A percentile compares a stretch with the other conserved stretches of the same genome.
phyloP scores from a whole-genome alignment of 192 early-diverging fungal genomes.

The Backusella circina region DNA sequence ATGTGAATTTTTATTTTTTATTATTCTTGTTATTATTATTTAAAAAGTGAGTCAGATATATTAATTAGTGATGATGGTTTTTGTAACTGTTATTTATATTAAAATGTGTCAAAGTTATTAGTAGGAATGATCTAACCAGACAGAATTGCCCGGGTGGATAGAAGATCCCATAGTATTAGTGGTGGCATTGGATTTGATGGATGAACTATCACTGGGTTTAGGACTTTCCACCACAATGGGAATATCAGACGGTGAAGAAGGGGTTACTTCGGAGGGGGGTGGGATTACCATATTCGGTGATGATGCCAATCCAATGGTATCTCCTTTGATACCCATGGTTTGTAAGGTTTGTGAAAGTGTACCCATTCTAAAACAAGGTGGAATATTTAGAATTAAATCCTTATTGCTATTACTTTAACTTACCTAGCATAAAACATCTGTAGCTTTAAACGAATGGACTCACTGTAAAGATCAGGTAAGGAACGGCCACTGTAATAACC shows the following conservation, averaged over 20 bases:
- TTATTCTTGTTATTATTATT: neutral
- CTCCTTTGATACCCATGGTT: slow-evolving; percentile 48
- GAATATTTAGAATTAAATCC: neutral
- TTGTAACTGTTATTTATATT: neutral
- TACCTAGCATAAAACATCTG: slow-evolving; percentile 82
- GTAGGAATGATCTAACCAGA: slow-evolving; percentile 1
- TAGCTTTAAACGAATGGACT: slow-evolving; percentile 76
- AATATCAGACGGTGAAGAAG: neutral
- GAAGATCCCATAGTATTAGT: neutral
- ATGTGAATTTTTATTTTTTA: slow-evolving; percentile 1
- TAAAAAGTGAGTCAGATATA: neutral
- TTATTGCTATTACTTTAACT: neutral
- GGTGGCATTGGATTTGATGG: neutral
- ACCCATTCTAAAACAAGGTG: slow-evolving; percentile 20
- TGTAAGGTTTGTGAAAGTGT: slow-evolving; percentile 9
- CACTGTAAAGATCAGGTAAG: slow-evolving; percentile 78
- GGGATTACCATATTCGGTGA: slow-evolving; percentile 22
- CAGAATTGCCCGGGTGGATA: slow-evolving; percentile 6
- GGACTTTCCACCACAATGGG: neutral
- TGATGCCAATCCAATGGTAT: slow-evolving; percentile 12
- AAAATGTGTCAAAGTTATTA: neutral
- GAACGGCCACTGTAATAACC: slow-evolving; percentile 75
- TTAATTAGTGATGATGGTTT: neutral
- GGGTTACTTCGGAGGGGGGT: slow-evolving; percentile 32
- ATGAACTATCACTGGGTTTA: neutral